Percentiles rank a stretch among this genome's conserved stretches.
Conservation (phyloP, 495 filamentous ascomycete genomes). For the Diplogelasinospora grovesii region DNA sequence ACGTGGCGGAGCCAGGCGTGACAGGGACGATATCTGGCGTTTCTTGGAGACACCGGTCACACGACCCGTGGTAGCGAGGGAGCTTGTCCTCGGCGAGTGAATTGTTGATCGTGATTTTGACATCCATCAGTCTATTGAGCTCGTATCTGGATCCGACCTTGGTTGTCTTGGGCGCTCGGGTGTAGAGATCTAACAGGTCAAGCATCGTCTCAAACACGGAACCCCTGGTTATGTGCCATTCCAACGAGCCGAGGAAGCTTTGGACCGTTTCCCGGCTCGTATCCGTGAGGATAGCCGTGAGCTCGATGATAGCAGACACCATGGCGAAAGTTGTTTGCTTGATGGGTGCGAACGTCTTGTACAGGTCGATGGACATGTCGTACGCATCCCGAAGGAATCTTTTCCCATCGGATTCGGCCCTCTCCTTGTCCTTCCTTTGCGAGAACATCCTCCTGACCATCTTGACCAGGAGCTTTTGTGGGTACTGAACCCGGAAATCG, state of each 20-base stretch:
- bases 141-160: slow-evolving; percentile 64
- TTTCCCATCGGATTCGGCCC: slow-evolving; percentile 18
- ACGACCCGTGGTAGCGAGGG: slow-evolving; percentile 36
- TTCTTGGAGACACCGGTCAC: slow-evolving; percentile 35
- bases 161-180: slow-evolving; percentile 65
- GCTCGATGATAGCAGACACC: slow-evolving; percentile 73
- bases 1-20: slow-evolving; percentile 29
- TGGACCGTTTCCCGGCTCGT: slow-evolving; percentile 38
- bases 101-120: slow-evolving; percentile 81
- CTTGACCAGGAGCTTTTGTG: slow-evolving; percentile 77
- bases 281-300: slow-evolving; percentile 62
- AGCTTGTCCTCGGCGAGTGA: slow-evolving; percentile 42
- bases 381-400: slow-evolving; percentile 59
- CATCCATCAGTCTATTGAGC: slow-evolving; percentile 67
- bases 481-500: slow-evolving; percentile 87
- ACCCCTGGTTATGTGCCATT: slow-evolving; percentile 55
- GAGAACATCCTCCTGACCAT: slow-evolving; percentile 50
- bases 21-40: slow-evolving; percentile 24
- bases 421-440: slow-evolving; percentile 1
- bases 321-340: slow-evolving; percentile 78
- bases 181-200: slow-evolving; percentile 81
- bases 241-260: slow-evolving; percentile 21
- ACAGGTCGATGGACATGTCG: slow-evolving; percentile 78
- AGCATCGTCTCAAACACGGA: slow-evolving; percentile 80
- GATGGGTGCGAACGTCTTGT: slow-evolving; percentile 85